Percentiles rank a stretch among this genome's conserved stretches.
Evolutionary conservation across 2,329 filamentous ascomycete genomes (phyloP).

Genomic region (Eurotiales sp.): DNA sequence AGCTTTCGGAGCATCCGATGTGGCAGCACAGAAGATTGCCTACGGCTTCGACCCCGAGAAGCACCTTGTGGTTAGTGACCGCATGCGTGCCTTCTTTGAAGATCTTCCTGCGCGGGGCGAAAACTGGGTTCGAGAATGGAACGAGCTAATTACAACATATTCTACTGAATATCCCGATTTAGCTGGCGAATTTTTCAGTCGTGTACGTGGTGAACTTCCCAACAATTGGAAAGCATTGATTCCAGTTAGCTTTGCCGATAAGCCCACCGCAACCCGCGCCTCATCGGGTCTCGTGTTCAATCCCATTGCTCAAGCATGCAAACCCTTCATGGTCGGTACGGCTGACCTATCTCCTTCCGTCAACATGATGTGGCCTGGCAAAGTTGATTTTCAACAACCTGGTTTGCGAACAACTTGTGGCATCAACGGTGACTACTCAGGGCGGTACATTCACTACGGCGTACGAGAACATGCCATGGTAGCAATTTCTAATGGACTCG

Average conservation of each 20-base stretch:
- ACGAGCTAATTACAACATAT: conserved; percentile 44
- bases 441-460: conserved; percentile 72
- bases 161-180: conserved; percentile 44
- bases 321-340: conserved; percentile 52
- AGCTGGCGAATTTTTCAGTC: conserved; percentile 46
- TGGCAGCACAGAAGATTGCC: conserved; percentile 52
- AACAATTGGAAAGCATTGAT: conserved; percentile 50
- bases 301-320: conserved; percentile 47
- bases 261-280: conserved; percentile 48
- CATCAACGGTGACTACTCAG: conserved; percentile 24
- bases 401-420: too few species aligned
- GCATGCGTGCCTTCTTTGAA: conserved; percentile 51
- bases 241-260: conserved; percentile 46
- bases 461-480: conserved; percentile 91
- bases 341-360: conserved; percentile 53
- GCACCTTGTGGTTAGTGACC: conserved; percentile 44
- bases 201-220: conserved; percentile 48
- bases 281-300: conserved; percentile 51
- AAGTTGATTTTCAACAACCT: conserved; percentile 52
- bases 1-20: conserved; percentile 53
- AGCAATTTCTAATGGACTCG: conserved; percentile 73
- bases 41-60: conserved; percentile 50
- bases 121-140: conserved; percentile 48
- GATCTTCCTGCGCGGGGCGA: conserved; percentile 47
- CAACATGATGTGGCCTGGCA: conserved; percentile 54